Base-by-base conservation (phyloP, 2,329 filamentous ascomycete genomes). In the Aspergillus sergii region DNA sequence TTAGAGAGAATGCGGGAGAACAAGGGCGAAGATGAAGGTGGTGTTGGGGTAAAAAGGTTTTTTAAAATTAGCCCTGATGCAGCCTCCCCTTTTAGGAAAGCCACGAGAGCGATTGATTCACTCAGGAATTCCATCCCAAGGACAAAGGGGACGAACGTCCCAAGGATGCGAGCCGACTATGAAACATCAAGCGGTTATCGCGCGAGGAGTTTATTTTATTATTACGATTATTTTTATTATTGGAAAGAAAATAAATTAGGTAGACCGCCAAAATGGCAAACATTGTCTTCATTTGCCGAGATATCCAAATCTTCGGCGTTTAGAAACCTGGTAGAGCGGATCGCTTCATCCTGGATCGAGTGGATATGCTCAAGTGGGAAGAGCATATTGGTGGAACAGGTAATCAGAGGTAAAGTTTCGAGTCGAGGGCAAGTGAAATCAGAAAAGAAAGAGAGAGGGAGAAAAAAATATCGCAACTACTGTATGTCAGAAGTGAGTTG, bases 1-100 rank as follows among this genome's bases (percentile, higher is more conserved):
- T 58, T 58, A 60, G 58, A 51, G 36, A 64, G 51, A 63, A 66
- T 61, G 55, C 55, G 63, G 65, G 56, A 59, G 54, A 59, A 54
- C 39, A 59, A 56, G 57, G 61, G 46, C 61, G 56, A 50, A 61
- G 48, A 30, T 16, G 55, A 45, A 45, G 28, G 28, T n/a, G 36
- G 48, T 39, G 36, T 32, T 39, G 56, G 41, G 34, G 51, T 46
- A 32, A 58, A 48, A 36, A 34, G 36, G 48, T 58, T 41, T 32
- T 51, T 63, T 59, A 57, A 51, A 54, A 64, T 55, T 61, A 61
- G 55, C 30, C 39, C 54, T 48, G 36, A 57, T 64, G 62, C 58
- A 58, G 28, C 46, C 19, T 53, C 23, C 62, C 60, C 16, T 46
- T 50, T 64, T 56, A n/a, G 62, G 59, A 58, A 59, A 50, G 21